Conservation (phyloP, 768 basidiomycete species). For the Saitozyma sp. region DNA sequence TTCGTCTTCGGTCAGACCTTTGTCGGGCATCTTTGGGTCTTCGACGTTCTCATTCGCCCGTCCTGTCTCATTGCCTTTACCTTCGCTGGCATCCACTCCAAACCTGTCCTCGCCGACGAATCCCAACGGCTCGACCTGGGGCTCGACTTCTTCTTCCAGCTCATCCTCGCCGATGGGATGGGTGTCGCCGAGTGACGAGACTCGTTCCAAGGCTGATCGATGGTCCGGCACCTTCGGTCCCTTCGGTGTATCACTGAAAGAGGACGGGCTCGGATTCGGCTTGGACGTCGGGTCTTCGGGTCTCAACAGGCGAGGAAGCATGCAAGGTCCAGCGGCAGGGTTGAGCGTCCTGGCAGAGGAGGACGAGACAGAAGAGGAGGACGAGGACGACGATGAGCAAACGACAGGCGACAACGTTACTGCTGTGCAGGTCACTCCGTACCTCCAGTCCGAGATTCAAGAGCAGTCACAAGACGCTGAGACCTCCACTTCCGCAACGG, state of each 20-base stretch:
- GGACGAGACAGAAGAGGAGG: slow-evolving; percentile 40
- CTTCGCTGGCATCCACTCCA: no score
- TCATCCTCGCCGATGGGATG: no score
- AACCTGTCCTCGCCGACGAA: no score
- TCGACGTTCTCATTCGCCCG: slow-evolving; percentile 16
- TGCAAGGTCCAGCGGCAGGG: slow-evolving; percentile 23
- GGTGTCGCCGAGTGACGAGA: slow-evolving; percentile 14
- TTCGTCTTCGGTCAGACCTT: slow-evolving; percentile 26
- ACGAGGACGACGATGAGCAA: background rate
- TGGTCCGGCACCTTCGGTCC: slow-evolving; percentile 18
- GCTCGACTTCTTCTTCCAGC: no score
- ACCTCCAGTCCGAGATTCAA: no score
- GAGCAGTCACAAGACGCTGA: background rate
- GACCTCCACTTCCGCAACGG: background rate
- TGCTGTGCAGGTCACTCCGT: no score
- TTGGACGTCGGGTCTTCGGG: slow-evolving; percentile 9
- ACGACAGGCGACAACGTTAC: no score
- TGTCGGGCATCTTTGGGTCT: slow-evolving; percentile 30
- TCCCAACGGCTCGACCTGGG: no score
- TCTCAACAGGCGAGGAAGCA: slow-evolving; percentile 15
- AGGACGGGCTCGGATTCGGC: slow-evolving; percentile 33
- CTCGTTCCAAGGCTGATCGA: slow-evolving; percentile 16
- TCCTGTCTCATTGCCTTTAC: slow-evolving; percentile 7
- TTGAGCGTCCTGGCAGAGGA: slow-evolving; percentile 40
- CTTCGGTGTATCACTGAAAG: slow-evolving; percentile 14